phyloP scores from a whole-genome alignment of 2,329 filamentous ascomycete genomes.

The Aureobasidium subglaciale region DNA sequence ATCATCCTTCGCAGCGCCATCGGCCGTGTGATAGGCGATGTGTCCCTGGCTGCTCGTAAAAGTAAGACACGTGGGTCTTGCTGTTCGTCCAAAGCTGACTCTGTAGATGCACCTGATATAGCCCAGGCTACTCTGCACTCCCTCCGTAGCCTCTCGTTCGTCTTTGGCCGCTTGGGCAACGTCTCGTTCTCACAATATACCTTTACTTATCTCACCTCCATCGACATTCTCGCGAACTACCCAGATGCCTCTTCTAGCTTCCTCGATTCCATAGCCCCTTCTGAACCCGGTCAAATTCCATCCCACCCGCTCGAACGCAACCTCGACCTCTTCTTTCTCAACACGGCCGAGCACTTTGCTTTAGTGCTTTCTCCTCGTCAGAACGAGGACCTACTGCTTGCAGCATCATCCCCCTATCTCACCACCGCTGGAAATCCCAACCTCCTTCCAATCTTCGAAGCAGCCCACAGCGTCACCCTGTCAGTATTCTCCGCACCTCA shows the following conservation, averaged over 20 bases:
- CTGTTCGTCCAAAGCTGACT: background rate
- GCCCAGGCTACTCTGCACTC: slow-evolving; percentile 66
- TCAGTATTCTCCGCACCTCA: slow-evolving; percentile 74
- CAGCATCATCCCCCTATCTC: slow-evolving; percentile 69
- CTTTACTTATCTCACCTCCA: slow-evolving; percentile 73
- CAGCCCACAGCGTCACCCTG: slow-evolving; percentile 75
- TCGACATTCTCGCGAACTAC: slow-evolving; percentile 73
- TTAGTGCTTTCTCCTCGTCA: slow-evolving; percentile 58
- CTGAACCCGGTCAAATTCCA: slow-evolving; percentile 50
- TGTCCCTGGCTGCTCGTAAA: slow-evolving; percentile 16
- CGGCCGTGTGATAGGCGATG: slow-evolving; percentile 48
- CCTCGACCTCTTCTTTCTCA: slow-evolving; percentile 83
- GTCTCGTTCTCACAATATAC: slow-evolving; percentile 74
- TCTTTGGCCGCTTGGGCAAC: slow-evolving; percentile 67
- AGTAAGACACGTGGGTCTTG: slow-evolving; percentile 33
- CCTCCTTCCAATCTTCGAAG: slow-evolving; percentile 71
- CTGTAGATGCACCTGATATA: slow-evolving; percentile 53
- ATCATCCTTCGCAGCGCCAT: slow-evolving; percentile 69
- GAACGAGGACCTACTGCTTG: slow-evolving; percentile 66
- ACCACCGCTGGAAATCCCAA: slow-evolving; percentile 49
- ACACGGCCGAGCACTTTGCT: slow-evolving; percentile 76
- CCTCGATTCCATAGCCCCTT: slow-evolving; percentile 55
- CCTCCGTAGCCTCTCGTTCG: slow-evolving; percentile 73
- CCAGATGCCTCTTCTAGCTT: slow-evolving; percentile 59
- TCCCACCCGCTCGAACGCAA: slow-evolving; percentile 60